These are phyloP conservation scores for Boeremia exigua DNA, from an alignment of 2,329 filamentous ascomycete species.

Conservation along the genomic window DNA sequence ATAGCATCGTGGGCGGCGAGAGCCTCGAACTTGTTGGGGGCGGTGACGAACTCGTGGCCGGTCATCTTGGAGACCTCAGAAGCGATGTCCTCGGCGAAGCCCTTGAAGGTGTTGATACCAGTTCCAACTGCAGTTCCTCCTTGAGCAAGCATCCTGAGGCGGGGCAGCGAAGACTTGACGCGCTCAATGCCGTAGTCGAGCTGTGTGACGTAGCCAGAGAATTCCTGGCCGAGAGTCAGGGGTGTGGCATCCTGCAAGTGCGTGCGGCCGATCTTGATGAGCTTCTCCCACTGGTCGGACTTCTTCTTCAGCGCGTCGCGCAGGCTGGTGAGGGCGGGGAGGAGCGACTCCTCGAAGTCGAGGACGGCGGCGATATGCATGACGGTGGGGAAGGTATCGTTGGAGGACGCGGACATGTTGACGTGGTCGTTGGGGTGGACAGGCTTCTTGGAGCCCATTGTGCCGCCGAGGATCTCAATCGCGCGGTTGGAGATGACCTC, in stretches of 20 bases:
- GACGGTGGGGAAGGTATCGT: constrained; percentile 98
- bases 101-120: constrained; percentile 95
- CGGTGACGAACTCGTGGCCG: constrained; percentile 90
- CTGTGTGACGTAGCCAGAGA: constrained; percentile 96
- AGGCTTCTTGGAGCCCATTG: constrained; percentile 95
- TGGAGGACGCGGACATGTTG: constrained; percentile 98
- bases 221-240: constrained; percentile 93
- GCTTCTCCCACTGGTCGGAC: constrained; percentile 85
- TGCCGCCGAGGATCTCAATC: constrained; percentile 94
- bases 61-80: constrained; percentile 91
- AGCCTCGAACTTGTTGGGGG: constrained; percentile 98
- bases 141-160: constrained; percentile 86
- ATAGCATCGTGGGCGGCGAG: constrained; percentile 95
- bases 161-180: constrained; percentile 80
- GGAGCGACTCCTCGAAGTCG: constrained; percentile 83
- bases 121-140: constrained; percentile 97
- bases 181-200: constrained; percentile 89
- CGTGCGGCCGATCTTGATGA: constrained; percentile 99
- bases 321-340: constrained; percentile 82
- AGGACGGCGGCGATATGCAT: constrained; percentile 99
- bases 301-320: constrained; percentile 86
- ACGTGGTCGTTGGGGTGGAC: constrained; percentile 99
- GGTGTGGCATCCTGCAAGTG: constrained; percentile 98
- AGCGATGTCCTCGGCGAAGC: constrained; percentile 93
- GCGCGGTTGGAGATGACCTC: constrained; percentile 99